Base-by-base conservation (phyloP, 306 rosid species). In the Canavalia gladiata region DNA sequence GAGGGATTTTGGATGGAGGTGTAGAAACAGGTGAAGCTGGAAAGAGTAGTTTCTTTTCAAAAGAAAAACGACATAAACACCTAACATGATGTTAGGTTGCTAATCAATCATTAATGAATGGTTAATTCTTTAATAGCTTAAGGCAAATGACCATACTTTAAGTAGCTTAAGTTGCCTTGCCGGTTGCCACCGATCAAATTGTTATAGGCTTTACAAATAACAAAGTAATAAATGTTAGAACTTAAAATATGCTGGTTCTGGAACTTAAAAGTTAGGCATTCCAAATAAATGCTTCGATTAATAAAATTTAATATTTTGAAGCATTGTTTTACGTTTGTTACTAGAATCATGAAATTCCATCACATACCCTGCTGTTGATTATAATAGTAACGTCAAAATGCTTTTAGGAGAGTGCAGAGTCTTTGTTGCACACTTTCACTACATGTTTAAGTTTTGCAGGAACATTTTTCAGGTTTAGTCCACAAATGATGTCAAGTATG, bases 1-100 rank as follows among this genome's bases (percentile, higher is more conserved):
- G 39, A 72, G 84, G 63, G 72, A 78, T 45, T 18, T 74, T 80
- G 60, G 43, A 70, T 67, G 37, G 52, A 50, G 45, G 13, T 54
- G 10, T 4, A 5, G 50, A 73, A 75, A 60, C 79, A 80, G 10
- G 46, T 25, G 66, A 69, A 80, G 82, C 80, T 80, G 85, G 56
- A 76, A 62, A 74, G 7, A 1, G 28, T 58, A 41, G 56, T 3
- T 25, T 59, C 12, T 5, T 28, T 46, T 45, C n/a, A 9, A 11
- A 41, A 18, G 34, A n/a, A n/a, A 59, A 49, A 47, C 2, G 54
- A 52, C 51, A 42, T 49, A 45, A 65, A 66, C 70, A 74, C 62
- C 46, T 31, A 75, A 51, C 65, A 39, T 67, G 68, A 49, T 46
- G 72, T 49, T 56, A 8, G 75, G 68, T 29, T 33, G 29, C 60